These are phyloP conservation scores for Phaeodactylum tricornutum DNA, from an alignment of 108 stramenopile genomes.

Conservation along the genomic window DNA sequence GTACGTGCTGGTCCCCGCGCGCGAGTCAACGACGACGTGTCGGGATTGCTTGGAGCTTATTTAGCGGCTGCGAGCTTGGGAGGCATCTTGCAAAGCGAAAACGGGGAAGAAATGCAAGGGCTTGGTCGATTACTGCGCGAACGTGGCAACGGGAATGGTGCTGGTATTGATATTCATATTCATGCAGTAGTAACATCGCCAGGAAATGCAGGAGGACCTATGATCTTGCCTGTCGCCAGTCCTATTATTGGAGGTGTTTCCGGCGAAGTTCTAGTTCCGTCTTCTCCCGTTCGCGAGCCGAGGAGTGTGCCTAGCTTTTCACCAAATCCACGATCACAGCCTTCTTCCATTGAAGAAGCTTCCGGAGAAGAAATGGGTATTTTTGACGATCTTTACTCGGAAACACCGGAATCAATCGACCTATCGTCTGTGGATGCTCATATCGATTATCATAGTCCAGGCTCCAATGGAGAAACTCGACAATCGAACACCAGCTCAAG, in stretches of 20 bases:
- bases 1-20: constrained; percentile 30
- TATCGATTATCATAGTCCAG: too few relatives aligned
- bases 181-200: constrained; percentile 83
- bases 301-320: too few relatives aligned
- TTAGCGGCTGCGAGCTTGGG: constrained; percentile 40
- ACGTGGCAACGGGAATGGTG: constrained; percentile 22
- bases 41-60: constrained; percentile 40
- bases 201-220: constrained; percentile 21
- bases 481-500: too few relatives aligned
- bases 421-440: too few relatives aligned
- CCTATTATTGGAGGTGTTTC: constrained; percentile 1
- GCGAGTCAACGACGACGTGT: constrained; percentile 14
- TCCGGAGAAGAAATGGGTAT: constrained; percentile 40
- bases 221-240: constrained; percentile 12
- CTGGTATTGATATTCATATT: constrained; percentile 86
- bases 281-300: not conserved
- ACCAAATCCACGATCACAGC: too few relatives aligned
- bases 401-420: constrained; percentile 52
- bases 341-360: not conserved
- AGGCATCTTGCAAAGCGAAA: constrained; percentile 1
- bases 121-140: constrained; percentile 26
- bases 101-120: constrained; percentile 7
- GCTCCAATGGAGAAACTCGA: too few relatives aligned
- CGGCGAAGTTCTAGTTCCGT: not conserved
- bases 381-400: constrained; percentile 75